Percentiles rank a stretch among this genome's conserved stretches.
Conservation (phyloP, 1,139 yeast species). For the Saccharomyces pastorianus region DNA sequence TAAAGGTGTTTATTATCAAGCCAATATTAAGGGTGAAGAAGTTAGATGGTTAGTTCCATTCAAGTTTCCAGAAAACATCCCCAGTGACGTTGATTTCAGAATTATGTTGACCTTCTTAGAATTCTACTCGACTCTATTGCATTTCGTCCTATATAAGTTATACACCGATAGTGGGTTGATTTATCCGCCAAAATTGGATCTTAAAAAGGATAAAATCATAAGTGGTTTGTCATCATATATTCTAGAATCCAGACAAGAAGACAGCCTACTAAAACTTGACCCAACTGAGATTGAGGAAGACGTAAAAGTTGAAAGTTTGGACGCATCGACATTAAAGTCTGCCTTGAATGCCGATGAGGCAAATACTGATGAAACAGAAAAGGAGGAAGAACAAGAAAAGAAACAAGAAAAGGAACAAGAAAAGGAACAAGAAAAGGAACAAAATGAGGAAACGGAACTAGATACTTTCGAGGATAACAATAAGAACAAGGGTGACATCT, state of each 20-base stretch:
- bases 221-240: slow-evolving; percentile 87
- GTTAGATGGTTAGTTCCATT: slow-evolving; percentile 94
- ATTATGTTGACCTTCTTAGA: slow-evolving; percentile 95
- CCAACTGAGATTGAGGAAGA: slow-evolving; percentile 16
- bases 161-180: slow-evolving; percentile 78
- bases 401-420: slow-evolving; percentile 35
- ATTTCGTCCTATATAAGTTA: slow-evolving; percentile 76
- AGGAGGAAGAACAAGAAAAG: slow-evolving; percentile 33
- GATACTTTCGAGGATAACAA: slow-evolving; percentile 62
- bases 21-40: slow-evolving; percentile 82
- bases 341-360: slow-evolving; percentile 40
- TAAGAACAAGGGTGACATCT: slow-evolving; percentile 64
- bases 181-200: slow-evolving; percentile 84
- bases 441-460: slow-evolving; percentile 43
- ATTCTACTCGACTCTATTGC: slow-evolving; percentile 85
- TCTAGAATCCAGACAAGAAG: slow-evolving; percentile 46
- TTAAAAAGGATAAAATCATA: slow-evolving; percentile 63
- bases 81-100: slow-evolving; percentile 89
- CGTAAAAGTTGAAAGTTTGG: slow-evolving; percentile 31
- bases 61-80: slow-evolving; percentile 92
- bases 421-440: slow-evolving; percentile 37
- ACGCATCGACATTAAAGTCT: slow-evolving; percentile 31
- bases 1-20: slow-evolving; percentile 95
- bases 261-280: slow-evolving; percentile 35
- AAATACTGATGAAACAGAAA: slow-evolving; percentile 27